Conservation (phyloP, 345 rosid genomes). For the Laguncularia racemosa region DNA sequence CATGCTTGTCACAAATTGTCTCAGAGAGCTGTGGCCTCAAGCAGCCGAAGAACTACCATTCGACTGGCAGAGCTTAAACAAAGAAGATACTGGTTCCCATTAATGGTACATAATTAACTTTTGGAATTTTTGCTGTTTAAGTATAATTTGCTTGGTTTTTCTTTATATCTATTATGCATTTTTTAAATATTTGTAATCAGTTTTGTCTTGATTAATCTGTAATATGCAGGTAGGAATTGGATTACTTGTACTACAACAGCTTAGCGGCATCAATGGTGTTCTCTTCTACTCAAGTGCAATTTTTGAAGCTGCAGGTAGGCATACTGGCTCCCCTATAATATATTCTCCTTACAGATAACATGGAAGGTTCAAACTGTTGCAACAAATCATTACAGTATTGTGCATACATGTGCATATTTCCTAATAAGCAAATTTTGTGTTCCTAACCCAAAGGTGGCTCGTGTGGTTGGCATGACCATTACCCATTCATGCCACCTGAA, state of each 20-base stretch:
- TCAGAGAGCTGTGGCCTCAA: conserved; percentile 80
- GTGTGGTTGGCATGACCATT: too few species aligned
- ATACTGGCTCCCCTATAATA: neutral
- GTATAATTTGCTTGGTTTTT: neutral
- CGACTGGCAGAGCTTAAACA: conserved; percentile 61
- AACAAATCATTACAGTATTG: too few species aligned
- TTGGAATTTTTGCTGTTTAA: conserved; percentile 2
- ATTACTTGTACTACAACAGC: conserved; percentile 83
- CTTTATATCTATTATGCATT: neutral
- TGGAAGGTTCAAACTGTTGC: too few species aligned
- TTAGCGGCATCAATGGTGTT: conserved; percentile 82
- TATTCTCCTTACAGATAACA: too few species aligned
- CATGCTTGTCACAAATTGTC: conserved; percentile 16
- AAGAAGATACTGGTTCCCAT: conserved; percentile 64
- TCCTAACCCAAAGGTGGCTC: too few species aligned
- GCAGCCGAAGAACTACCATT: conserved; percentile 57
- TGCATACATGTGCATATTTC: too few species aligned
- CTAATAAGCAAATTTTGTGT: too few species aligned
- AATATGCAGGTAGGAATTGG: conserved; percentile 81
- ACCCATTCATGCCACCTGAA: neutral
- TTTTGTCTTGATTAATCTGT: neutral
- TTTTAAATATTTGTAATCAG: neutral
- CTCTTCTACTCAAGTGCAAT: conserved; percentile 82
- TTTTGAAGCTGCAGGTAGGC: conserved; percentile 80
- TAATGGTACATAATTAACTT: conserved; percentile 36